phyloP scores from a whole-genome alignment of 208 protist genomes.

The Vickermania spadyakhi region DNA sequence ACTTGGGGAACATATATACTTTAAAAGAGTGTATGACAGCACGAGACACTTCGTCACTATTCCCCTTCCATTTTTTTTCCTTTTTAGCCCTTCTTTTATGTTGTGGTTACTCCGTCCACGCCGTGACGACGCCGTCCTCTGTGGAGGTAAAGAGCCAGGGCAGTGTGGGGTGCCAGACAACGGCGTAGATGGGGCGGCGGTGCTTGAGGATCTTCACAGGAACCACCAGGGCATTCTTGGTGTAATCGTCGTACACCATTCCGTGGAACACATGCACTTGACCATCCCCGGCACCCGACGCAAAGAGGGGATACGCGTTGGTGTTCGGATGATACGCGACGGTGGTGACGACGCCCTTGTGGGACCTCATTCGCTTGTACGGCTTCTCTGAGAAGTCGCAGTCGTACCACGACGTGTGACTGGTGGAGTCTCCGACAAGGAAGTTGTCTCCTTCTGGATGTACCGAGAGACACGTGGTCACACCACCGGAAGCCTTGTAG shows the following conservation, averaged over 20 bases:
- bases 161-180: conserved; percentile 97
- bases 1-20: too few species aligned
- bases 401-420: conserved; percentile 97
- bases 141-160: conserved; percentile 99
- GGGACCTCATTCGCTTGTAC: conserved; percentile 96
- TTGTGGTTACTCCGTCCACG: conserved; percentile 81
- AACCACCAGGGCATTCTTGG: conserved; percentile 97
- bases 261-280: conserved; percentile 93
- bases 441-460: conserved; percentile 97
- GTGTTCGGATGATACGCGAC: conserved; percentile 89
- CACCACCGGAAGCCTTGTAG: conserved; percentile 81
- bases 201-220: conserved; percentile 98
- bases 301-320: conserved; percentile 94
- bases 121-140: conserved; percentile 92
- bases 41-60: too few species aligned
- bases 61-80: too few species aligned
- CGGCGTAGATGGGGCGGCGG: conserved; percentile 87
- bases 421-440: conserved; percentile 87
- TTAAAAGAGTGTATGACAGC: too few species aligned
- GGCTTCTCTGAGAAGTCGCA: conserved; percentile 94
- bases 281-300: conserved; percentile 94
- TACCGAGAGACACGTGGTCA: conserved; percentile 92
- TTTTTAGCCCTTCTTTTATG: neutral
- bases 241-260: conserved; percentile 96
- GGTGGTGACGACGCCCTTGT: conserved; percentile 89